These are phyloP conservation scores for Evansstolkia leycettana DNA, from an alignment of 495 filamentous ascomycete species.

Conservation along the genomic window DNA sequence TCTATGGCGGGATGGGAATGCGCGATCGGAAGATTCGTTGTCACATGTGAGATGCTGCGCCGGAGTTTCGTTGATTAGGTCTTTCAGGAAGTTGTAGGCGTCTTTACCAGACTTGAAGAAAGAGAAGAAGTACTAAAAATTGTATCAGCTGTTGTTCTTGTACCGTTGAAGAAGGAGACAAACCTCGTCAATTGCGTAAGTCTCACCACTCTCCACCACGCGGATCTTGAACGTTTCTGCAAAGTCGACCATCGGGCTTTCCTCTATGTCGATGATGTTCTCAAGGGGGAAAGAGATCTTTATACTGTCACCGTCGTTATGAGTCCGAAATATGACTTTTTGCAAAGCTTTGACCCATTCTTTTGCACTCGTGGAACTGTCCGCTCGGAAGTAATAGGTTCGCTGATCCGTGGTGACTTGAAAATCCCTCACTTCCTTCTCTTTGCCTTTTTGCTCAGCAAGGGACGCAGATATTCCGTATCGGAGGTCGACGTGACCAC, in stretches of 20 bases:
- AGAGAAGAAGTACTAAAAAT: slow-evolving; percentile 83
- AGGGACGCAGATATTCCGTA: slow-evolving; percentile 82
- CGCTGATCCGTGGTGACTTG: slow-evolving; percentile 71
- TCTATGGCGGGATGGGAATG: slow-evolving; percentile 15
- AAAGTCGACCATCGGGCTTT: slow-evolving; percentile 82
- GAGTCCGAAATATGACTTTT: slow-evolving; percentile 87
- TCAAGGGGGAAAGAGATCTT: slow-evolving; percentile 86
- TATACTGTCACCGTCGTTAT: slow-evolving; percentile 94
- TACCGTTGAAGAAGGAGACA: slow-evolving; percentile 6
- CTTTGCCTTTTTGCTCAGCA: slow-evolving; percentile 54
- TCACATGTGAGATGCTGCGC: slow-evolving; percentile 32
- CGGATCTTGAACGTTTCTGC: slow-evolving; percentile 90
- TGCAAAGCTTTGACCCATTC: slow-evolving; percentile 96
- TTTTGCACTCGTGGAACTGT: slow-evolving; percentile 78
- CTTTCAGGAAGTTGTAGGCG: slow-evolving; percentile 66
- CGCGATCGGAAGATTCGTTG: slow-evolving; percentile 6
- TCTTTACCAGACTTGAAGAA: slow-evolving; percentile 86
- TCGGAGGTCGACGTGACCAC: slow-evolving; percentile 81
- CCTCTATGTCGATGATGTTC: slow-evolving; percentile 86
- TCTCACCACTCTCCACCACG: slow-evolving; percentile 84
- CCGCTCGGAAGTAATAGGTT: slow-evolving; percentile 79
- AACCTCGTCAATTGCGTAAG: slow-evolving; percentile 91
- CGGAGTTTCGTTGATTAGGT: slow-evolving; percentile 55
- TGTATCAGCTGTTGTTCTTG: slow-evolving; percentile 11
- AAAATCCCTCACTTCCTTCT: slow-evolving; percentile 58